Percentiles rank a stretch among this genome's conserved stretches.
Evolutionary conservation across 139 green algal genomes (phyloP).

Genomic region (Micractinium conductrix): DNA sequence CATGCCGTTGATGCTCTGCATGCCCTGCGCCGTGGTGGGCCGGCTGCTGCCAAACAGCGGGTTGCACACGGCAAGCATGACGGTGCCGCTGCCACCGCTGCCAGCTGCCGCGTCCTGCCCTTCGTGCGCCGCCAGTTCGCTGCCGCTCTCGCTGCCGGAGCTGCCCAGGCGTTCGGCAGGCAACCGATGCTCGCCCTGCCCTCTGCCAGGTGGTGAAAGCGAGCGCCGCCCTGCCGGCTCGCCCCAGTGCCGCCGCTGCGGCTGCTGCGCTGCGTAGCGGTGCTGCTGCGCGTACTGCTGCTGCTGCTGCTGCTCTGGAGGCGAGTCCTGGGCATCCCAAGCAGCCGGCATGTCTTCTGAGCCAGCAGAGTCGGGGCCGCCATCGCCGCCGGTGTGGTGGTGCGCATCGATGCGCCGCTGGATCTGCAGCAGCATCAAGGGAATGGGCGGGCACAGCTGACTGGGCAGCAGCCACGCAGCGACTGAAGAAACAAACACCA

Average conservation of each 20-base stretch:
- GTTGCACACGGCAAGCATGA: neutral
- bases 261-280: neutral
- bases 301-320: too few species aligned
- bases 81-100: neutral
- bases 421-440: neutral
- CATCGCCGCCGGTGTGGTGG: neutral
- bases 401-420: neutral
- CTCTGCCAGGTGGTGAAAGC: neutral
- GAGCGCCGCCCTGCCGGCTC: neutral
- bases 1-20: neutral
- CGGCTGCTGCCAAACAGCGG: slow-evolving; percentile 9
- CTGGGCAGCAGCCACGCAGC: neutral
- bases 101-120: neutral
- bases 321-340: slow-evolving; percentile 16
- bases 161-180: neutral
- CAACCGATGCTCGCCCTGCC: neutral
- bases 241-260: neutral
- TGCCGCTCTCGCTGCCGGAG: neutral
- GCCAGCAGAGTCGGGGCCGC: neutral
- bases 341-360: slow-evolving; percentile 7
- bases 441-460: neutral
- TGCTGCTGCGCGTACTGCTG: neutral
- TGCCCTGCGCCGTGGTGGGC: neutral
- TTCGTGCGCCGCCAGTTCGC: neutral
- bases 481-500: neutral